A percentile compares a stretch with the other conserved stretches of the same genome.
Evolutionary conservation across 2,329 filamentous ascomycete genomes (phyloP).

Genomic region (Sphaceloma murrayae): DNA sequence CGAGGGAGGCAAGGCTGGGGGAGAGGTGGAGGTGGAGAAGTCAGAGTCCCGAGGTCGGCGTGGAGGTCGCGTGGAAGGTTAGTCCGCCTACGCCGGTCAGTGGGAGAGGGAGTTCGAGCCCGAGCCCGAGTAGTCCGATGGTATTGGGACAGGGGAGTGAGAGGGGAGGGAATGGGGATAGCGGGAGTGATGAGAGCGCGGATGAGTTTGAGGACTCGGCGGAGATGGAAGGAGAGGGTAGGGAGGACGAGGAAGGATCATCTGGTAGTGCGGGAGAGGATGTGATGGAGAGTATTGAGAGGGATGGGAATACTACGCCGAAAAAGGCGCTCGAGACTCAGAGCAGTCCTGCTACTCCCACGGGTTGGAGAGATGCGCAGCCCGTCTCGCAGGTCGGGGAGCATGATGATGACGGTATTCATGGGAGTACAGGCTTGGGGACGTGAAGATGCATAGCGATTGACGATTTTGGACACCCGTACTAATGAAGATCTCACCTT

Average conservation of each 20-base stretch:
- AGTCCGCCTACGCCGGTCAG: constrained; percentile 15
- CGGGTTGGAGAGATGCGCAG: constrained; percentile 30
- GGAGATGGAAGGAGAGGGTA: background rate
- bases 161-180: constrained; percentile 4
- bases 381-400: constrained; percentile 5
- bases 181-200: constrained; percentile 1
- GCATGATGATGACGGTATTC: background rate
- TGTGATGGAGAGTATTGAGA: constrained; percentile 23
- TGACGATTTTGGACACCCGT: background rate
- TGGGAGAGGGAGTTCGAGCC: background rate
- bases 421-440: too few species aligned
- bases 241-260: background rate
- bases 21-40: constrained; percentile 18
- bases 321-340: constrained; percentile 28
- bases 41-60: constrained; percentile 17
- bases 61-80: background rate
- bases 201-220: constrained; percentile 10
- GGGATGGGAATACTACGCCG: background rate
- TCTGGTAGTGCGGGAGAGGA: constrained; percentile 22
- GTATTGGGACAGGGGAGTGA: background rate
- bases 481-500: too few species aligned
- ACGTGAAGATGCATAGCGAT: too few species aligned
- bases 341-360: constrained; percentile 37
- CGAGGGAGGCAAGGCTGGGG: background rate
- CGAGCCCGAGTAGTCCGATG: background rate